A percentile compares a stretch with the other conserved stretches of the same genome.
Evolutionary conservation across 805 yeast species (phyloP).

Genomic region (Pichia kluyveri): DNA sequence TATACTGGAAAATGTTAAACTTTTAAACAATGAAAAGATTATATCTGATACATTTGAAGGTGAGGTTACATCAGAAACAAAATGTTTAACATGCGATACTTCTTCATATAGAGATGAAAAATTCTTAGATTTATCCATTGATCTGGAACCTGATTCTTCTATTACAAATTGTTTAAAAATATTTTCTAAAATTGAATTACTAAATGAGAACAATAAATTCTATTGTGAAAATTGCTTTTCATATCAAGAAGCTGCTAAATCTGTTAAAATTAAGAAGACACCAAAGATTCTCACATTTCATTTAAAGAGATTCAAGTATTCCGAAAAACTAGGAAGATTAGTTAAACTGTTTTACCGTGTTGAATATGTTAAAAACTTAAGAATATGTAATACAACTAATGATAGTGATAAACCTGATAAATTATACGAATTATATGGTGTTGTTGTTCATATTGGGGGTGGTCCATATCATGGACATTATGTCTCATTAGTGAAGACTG

Average conservation of each 20-base stretch:
- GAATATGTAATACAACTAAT: slow-evolving; percentile 61
- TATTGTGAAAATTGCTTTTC: slow-evolving; percentile 87
- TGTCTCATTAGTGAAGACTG: slow-evolving; percentile 75
- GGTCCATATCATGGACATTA: slow-evolving; percentile 98
- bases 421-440: slow-evolving; percentile 72
- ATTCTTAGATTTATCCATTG: slow-evolving; percentile 80
- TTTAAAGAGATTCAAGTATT: slow-evolving; percentile 85
- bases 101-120: slow-evolving; percentile 74
- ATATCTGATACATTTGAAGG: slow-evolving; percentile 72
- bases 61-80: slow-evolving; percentile 72
- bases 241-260: slow-evolving; percentile 87
- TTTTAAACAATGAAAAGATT: slow-evolving; percentile 13
- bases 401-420: slow-evolving; percentile 42
- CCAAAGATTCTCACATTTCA: slow-evolving; percentile 80
- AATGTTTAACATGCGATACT: slow-evolving; percentile 83
- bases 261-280: slow-evolving; percentile 67
- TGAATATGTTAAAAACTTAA: slow-evolving; percentile 63
- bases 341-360: slow-evolving; percentile 83
- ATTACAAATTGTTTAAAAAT: slow-evolving; percentile 71
- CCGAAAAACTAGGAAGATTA: slow-evolving; percentile 71
- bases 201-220: slow-evolving; percentile 82
- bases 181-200: slow-evolving; percentile 78
- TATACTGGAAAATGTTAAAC: slow-evolving; percentile 44
- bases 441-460: slow-evolving; percentile 92
- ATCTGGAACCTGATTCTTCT: slow-evolving; percentile 66